phyloP scores from a whole-genome alignment of 2,329 filamentous ascomycete species.

The Diaporthe ampelina region DNA sequence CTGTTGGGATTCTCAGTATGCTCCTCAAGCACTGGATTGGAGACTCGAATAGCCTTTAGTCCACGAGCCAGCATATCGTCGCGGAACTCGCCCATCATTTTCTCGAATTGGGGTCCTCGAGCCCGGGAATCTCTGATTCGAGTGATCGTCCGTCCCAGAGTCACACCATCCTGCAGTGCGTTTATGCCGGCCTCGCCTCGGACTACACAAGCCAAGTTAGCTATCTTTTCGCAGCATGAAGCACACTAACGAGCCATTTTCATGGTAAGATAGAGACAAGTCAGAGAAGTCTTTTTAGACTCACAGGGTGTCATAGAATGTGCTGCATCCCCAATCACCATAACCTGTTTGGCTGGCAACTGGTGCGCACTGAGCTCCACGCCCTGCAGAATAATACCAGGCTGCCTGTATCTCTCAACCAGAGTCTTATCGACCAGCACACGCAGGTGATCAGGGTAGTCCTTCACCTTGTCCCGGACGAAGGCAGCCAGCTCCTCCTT shows the following conservation, averaged over 20 bases:
- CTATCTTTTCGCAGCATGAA: too few species aligned
- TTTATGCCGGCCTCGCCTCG: constrained; percentile 63
- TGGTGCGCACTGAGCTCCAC: constrained; percentile 52
- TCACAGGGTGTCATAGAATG: constrained; percentile 62
- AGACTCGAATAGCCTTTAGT: constrained; percentile 20
- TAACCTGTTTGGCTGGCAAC: constrained; percentile 53
- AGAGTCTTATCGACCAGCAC: constrained; percentile 31
- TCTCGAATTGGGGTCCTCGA: constrained; percentile 2
- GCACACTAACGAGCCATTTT: too few species aligned
- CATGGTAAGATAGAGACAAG: too few species aligned
- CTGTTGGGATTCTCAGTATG: constrained; percentile 4
- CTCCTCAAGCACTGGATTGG: constrained; percentile 27
- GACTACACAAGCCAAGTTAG: constrained; percentile 50
- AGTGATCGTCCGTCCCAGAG: constrained; percentile 39
- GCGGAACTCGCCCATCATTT: constrained; percentile 22
- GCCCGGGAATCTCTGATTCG: constrained; percentile 12
- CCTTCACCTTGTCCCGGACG: constrained; percentile 4
- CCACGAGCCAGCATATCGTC: constrained; percentile 33
- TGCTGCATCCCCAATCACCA: constrained; percentile 61
- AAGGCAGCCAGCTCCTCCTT: constrained; percentile 33
- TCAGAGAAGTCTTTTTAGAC: constrained; percentile 42
- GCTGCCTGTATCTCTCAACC: constrained; percentile 15
- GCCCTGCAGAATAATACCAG: constrained; percentile 48
- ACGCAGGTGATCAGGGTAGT: constrained; percentile 16
- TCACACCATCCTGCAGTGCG: constrained; percentile 56